Evolutionary conservation across 2,329 filamentous ascomycete species (phyloP).

Genomic region (Graphiopsis chlorocephala): DNA sequence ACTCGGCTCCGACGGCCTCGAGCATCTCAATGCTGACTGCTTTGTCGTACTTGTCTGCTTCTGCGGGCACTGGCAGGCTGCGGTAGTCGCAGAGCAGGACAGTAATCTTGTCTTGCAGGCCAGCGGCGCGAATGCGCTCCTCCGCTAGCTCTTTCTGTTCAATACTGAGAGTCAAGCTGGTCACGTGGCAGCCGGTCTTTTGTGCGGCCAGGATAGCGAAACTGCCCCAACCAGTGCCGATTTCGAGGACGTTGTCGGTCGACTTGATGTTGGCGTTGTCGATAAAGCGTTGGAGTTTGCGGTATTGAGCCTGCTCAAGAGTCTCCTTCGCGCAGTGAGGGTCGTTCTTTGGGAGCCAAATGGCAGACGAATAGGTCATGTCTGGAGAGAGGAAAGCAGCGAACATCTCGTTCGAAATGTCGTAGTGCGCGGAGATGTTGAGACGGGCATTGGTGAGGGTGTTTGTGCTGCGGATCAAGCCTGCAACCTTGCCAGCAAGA

Average conservation of each 20-base stretch:
- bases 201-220: constrained; percentile 69
- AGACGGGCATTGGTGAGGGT: constrained; percentile 55
- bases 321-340: constrained; percentile 50
- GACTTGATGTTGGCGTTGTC: constrained; percentile 61
- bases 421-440: constrained; percentile 71
- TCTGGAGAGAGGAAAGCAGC: constrained; percentile 70
- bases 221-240: constrained; percentile 73
- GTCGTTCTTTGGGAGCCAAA: constrained; percentile 55
- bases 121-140: constrained; percentile 59
- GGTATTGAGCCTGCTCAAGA: constrained; percentile 64
- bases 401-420: constrained; percentile 75
- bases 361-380: constrained; percentile 73
- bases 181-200: constrained; percentile 65
- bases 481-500: constrained; percentile 57
- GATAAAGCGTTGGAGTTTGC: constrained; percentile 66
- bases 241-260: constrained; percentile 69
- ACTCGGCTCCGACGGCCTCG: constrained; percentile 69
- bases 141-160: constrained; percentile 70
- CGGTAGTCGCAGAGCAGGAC: constrained; percentile 69
- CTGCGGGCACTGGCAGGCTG: constrained; percentile 51
- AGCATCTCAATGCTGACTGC: constrained; percentile 76
- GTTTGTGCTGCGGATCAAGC: constrained; percentile 49
- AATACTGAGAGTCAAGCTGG: constrained; percentile 64
- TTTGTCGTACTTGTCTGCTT: constrained; percentile 58
- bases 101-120: constrained; percentile 59